These are phyloP conservation scores for Phytophthora melonis DNA, from an alignment of 352 stramenopile species.

Conservation along the genomic window DNA sequence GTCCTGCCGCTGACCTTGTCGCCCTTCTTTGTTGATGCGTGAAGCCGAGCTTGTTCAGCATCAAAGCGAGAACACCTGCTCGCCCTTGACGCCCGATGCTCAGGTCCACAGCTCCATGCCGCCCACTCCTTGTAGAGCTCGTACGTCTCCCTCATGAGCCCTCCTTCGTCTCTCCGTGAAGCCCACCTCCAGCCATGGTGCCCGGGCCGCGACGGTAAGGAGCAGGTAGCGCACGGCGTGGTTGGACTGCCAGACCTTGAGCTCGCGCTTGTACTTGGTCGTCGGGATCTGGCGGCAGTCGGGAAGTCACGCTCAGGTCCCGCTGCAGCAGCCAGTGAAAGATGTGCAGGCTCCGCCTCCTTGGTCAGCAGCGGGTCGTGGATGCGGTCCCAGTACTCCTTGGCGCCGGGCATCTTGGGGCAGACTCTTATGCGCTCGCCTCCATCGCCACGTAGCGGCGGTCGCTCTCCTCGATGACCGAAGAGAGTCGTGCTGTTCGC, in stretches of 20 bases:
- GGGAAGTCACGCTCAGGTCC: background rate
- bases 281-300: background rate
- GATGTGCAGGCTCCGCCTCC: background rate
- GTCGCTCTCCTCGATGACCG: background rate
- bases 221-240: background rate
- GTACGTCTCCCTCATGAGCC: background rate
- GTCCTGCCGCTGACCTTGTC: background rate
- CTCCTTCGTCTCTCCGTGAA: background rate
- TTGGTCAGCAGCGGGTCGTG: background rate
- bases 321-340: constrained; percentile 4
- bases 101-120: background rate
- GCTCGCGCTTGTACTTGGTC: background rate
- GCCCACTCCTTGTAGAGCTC: background rate
- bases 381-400: constrained; percentile 3
- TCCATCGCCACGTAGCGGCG: background rate
- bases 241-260: background rate
- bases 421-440: background rate
- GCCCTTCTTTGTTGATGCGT: background rate
- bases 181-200: background rate
- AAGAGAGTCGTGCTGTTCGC: background rate
- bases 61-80: background rate
- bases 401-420: background rate
- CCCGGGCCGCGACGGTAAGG: background rate
- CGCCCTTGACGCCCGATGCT: background rate
- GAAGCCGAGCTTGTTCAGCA: background rate